These are phyloP conservation scores for Neophaeococcomyces aloes DNA, from an alignment of 2,329 filamentous ascomycete species.

Conservation along the genomic window DNA sequence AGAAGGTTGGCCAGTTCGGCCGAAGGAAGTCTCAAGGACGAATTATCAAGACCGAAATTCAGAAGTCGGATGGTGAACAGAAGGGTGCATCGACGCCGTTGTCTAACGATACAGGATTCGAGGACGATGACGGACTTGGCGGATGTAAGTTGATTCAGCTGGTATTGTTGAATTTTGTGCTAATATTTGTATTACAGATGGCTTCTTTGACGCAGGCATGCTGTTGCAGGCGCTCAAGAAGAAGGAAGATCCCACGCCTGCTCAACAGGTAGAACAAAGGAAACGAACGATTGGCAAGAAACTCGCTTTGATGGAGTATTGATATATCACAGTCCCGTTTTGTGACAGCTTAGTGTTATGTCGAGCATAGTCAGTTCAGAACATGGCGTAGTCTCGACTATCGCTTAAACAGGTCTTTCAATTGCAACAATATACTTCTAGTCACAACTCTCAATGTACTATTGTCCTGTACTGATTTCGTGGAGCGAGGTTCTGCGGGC, in stretches of 20 bases:
- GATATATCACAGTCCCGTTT: constrained; percentile 9
- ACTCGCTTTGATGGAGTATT: constrained; percentile 39
- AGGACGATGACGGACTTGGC: constrained; percentile 82
- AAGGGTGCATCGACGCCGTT: constrained; percentile 49
- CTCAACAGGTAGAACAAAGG: constrained; percentile 21
- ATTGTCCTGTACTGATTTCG: background rate
- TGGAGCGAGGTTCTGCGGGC: too few relatives aligned
- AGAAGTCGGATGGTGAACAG: constrained; percentile 24
- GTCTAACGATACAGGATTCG: constrained; percentile 57
- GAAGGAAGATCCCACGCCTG: constrained; percentile 28
- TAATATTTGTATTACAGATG: constrained; percentile 50
- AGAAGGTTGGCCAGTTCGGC: constrained; percentile 30
- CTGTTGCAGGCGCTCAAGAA: constrained; percentile 52
- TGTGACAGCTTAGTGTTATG: background rate
- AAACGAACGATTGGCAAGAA: constrained; percentile 39
- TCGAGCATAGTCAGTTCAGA: too few relatives aligned
- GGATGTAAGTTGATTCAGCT: constrained; percentile 62
- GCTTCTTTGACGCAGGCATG: constrained; percentile 97
- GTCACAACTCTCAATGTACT: too few relatives aligned
- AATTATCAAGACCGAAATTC: constrained; percentile 34
- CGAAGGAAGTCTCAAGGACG: constrained; percentile 58
- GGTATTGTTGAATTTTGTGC: constrained; percentile 5
- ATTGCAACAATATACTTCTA: too few relatives aligned
- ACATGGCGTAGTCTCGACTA: too few relatives aligned
- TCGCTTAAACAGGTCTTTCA: background rate